These are phyloP conservation scores for Lepiota venenata DNA, from an alignment of 768 basidiomycete species.

Conservation along the genomic window DNA sequence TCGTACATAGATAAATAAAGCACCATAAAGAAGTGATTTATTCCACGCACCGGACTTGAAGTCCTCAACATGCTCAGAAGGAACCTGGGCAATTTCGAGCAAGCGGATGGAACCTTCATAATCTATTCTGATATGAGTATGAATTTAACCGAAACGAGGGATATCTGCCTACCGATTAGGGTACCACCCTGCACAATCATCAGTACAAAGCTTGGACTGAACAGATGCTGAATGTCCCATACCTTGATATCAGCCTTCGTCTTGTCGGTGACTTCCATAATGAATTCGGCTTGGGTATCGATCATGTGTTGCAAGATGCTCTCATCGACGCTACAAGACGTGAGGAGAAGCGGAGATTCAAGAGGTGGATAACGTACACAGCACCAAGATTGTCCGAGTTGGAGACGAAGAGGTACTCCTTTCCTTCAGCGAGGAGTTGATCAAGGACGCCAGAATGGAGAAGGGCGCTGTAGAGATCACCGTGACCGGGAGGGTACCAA, in stretches of 20 bases:
- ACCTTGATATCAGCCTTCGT: slow-evolving; percentile 66
- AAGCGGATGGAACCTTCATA: slow-evolving; percentile 87
- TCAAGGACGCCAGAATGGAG: slow-evolving; percentile 89
- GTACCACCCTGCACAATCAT: slow-evolving; percentile 73
- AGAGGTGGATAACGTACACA: slow-evolving; percentile 46
- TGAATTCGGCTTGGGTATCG: slow-evolving; percentile 68
- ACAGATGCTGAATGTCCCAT: background rate
- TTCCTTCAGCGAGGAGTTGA: slow-evolving; percentile 85
- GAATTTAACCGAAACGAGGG: background rate
- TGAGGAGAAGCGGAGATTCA: slow-evolving; percentile 13
- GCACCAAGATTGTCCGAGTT: slow-evolving; percentile 98
- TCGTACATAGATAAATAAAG: slow-evolving; percentile 10
- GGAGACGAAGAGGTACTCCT: slow-evolving; percentile 96
- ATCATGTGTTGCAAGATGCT: slow-evolving; percentile 80
- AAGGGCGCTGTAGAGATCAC: slow-evolving; percentile 93
- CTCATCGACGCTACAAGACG: slow-evolving; percentile 56
- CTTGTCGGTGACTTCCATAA: slow-evolving; percentile 91
- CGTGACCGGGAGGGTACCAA: slow-evolving; percentile 98
- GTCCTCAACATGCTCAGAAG: slow-evolving; percentile 89
- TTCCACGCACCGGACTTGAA: slow-evolving; percentile 69
- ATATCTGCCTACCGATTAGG: slow-evolving; percentile 51
- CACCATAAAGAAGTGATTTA: background rate
- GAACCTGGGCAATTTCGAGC: slow-evolving; percentile 93
- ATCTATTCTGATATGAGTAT: slow-evolving; percentile 31
- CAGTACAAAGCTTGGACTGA: slow-evolving; percentile 32